Evolutionary conservation across 2,329 filamentous ascomycete genomes (phyloP), one percentile per base, ranked within the genome.

Genomic region (Drechslera avenae): DNA sequence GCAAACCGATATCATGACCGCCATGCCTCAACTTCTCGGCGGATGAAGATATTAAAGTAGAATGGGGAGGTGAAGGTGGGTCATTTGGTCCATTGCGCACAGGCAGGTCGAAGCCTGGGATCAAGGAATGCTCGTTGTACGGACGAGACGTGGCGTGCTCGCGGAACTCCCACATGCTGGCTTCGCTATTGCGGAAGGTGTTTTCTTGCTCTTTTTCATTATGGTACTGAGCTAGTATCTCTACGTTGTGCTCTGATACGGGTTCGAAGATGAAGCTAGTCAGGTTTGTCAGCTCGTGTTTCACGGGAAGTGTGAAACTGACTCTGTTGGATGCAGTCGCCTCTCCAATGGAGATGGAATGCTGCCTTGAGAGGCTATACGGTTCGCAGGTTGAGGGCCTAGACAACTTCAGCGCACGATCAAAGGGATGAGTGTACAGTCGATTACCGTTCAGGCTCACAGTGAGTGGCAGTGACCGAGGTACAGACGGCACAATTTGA

Each of bases 311-410:
- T 39, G 47, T 14, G 51, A 51, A 8, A 60, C 53, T 4, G 53
- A 57, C 17, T 46, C 49, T 2, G 49, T 36, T 0, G 28, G 18
- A 17, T 28, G 37, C 16, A 46, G 46, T 1, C 53, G 32, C 4
- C 39, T 50, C 1, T 47, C 41, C 30, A 41, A 10, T 3, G 54
- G 46, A 14, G 54, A 61, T n/a, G 51, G 13, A 1, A 54, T 46
- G 21, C 43, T 48, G 23, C 35, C 42, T 17, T 23, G 14, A 12
- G 31, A 36, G 5, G 17, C 13, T 1, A 39, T 34, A 28, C 26
- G 40, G 19, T 39, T 57, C 7, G 50, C 30, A 10, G 31, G 41
- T 5, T 35, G 49, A 35, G 53, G 35, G 18, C 28, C 59, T 63
- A 39, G 2, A 17, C 12, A 3, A 8, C 4, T 16, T 57, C 12